These are phyloP conservation scores for Aspergillus aculeatinus DNA, from an alignment of 2,329 filamentous ascomycete species.

Conservation along the genomic window DNA sequence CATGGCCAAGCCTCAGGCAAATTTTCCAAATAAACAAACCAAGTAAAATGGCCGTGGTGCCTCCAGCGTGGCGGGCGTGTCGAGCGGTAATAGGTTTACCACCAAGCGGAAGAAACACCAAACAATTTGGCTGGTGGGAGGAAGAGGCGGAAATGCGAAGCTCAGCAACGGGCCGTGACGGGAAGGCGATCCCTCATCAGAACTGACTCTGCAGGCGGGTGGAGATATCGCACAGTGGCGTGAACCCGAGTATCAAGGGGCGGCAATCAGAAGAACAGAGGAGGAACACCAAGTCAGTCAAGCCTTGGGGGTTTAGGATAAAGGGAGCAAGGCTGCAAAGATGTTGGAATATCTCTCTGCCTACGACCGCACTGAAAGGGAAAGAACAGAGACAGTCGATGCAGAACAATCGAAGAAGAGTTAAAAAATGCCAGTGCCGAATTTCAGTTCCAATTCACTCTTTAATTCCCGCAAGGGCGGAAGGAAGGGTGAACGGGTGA, in stretches of 20 bases:
- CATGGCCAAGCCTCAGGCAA: slow-evolving; percentile 31
- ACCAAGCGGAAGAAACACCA: slow-evolving; percentile 19
- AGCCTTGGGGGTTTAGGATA: slow-evolving; percentile 7
- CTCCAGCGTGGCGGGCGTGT: slow-evolving; percentile 17
- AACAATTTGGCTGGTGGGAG: slow-evolving; percentile 14
- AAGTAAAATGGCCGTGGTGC: slow-evolving; percentile 19
- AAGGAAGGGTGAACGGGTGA: slow-evolving; percentile 14
- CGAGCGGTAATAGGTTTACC: slow-evolving; percentile 7
- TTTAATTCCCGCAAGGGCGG: slow-evolving; percentile 21
- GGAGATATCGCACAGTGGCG: slow-evolving; percentile 16
- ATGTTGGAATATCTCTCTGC: neutral
- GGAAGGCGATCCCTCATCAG: slow-evolving; percentile 25
- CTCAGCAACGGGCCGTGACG: slow-evolving; percentile 29
- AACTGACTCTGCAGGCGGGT: slow-evolving; percentile 18
- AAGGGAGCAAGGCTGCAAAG: slow-evolving; percentile 18
- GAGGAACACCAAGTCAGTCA: slow-evolving; percentile 6
- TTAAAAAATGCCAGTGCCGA: slow-evolving; percentile 16
- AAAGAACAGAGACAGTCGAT: neutral
- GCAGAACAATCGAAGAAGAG: neutral
- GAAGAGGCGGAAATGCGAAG: slow-evolving; percentile 22
- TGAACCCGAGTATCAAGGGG: slow-evolving; percentile 22
- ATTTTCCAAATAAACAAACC: slow-evolving; percentile 17
- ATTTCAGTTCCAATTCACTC: slow-evolving; percentile 10
- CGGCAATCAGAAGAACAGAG: slow-evolving; percentile 3
- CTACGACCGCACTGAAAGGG: neutral